Evolutionary conservation across 176 grass and related monocot species (phyloP).

Genomic region (Lolium rigidum): DNA sequence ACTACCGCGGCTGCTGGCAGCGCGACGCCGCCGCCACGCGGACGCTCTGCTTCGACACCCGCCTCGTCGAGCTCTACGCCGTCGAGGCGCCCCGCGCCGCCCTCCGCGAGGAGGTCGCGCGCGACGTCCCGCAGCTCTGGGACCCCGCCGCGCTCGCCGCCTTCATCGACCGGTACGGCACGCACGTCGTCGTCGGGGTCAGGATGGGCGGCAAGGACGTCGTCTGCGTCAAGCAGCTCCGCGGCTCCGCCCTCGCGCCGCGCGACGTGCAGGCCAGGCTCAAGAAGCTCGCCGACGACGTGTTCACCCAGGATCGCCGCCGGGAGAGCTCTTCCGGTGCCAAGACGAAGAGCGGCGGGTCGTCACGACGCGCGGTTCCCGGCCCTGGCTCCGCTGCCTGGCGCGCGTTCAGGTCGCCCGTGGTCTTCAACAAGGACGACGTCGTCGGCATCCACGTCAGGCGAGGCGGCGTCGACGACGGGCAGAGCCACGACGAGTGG

Average conservation of each 20-base stretch:
- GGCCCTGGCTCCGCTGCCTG: conserved; percentile 47
- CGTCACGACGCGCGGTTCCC: conserved; percentile 42
- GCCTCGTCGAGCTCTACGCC: conserved; percentile 70
- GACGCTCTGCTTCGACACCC: conserved; percentile 77
- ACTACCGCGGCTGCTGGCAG: conserved; percentile 78
- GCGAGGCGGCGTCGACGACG: conserved; percentile 60
- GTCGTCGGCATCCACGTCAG: conserved; percentile 71
- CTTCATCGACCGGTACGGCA: conserved; percentile 90
- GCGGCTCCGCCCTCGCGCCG: conserved; percentile 63
- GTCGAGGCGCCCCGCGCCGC: conserved; percentile 67
- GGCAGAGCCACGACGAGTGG: conserved; percentile 68
- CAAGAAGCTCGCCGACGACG: conserved; percentile 66
- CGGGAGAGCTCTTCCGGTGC: neutral
- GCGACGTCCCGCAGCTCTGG: conserved; percentile 67
- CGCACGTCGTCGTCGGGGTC: conserved; percentile 75
- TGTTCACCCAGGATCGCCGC: conserved; percentile 42
- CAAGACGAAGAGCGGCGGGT: neutral
- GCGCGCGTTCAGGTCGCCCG: conserved; percentile 49
- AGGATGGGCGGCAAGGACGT: conserved; percentile 87
- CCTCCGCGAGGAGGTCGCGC: conserved; percentile 46
- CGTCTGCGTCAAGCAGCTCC: conserved; percentile 80
- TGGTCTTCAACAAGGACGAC: conserved; percentile 61
- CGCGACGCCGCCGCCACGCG: conserved; percentile 66
- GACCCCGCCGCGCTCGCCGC: conserved; percentile 72
- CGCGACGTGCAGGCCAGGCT: conserved; percentile 67